Base-by-base conservation (phyloP, 768 basidiomycete genomes). In the Lactifluus hygrophoroides region DNA sequence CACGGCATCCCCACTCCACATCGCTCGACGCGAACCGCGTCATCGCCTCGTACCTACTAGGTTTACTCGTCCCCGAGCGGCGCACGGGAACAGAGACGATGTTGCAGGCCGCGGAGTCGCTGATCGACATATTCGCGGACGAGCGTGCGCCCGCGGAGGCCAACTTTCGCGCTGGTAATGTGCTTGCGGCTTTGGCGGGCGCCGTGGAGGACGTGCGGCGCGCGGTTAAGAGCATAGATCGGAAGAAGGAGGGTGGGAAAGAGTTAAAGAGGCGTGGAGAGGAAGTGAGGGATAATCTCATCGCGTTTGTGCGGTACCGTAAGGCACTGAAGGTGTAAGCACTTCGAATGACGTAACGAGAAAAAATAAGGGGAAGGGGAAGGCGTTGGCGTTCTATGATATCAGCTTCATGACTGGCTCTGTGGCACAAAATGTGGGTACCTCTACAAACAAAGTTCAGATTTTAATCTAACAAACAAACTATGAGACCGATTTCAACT, bases 41-140 rank as follows among this genome's bases (percentile, higher is more conserved):
- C 34, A 88, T 91, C 53, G 74, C 87, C 3, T 69, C 74, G 42
- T 88, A 86, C 68, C 67, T 91, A 13, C 66, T 92, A n/a, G 81
- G 82, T 17, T 70, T 86, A 19, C 73, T 89, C 14, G 63, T 71
- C 4, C 65, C 70, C 5, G 65, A 68, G 5, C 67, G 68, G 5
- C 67, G 75, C 21, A 71, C 74, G 53, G 78, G 76, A 54, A 79
- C 81, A 0, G 90, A 94, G 68, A 79, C 86, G 0, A 75, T 88
- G 52, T 77, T 96, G 25, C 90, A 94, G 66, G 82, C 83, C 1
- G 75, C 80, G 9, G 91, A 93, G 14, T 88, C 88, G 25, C 74
- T 96, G 45, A 89, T 96, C 57, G 94, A 96, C 68, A 90, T 95
- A 51, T 97, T 88, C 69, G 90, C 93, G 3, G 94, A 97, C 72